phyloP scores from a whole-genome alignment of 148 eudicot genomes.

The Fallopia convolvulus region DNA sequence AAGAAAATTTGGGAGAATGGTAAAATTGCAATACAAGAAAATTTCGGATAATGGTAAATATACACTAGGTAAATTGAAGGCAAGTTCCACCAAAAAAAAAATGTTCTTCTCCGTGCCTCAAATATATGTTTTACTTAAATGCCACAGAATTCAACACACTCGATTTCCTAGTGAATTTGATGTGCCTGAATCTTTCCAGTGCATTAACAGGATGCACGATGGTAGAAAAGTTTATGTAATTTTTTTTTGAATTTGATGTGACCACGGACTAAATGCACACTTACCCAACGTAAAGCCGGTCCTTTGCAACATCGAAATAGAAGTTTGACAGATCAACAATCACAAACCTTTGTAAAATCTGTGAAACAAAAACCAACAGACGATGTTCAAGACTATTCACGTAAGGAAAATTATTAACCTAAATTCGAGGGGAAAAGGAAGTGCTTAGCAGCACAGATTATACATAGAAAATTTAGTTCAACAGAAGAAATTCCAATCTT shows the following conservation, averaged over 20 bases:
- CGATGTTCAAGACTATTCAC: not conserved
- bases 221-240: not conserved
- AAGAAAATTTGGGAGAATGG: not conserved
- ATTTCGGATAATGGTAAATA: too few species aligned
- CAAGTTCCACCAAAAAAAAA: too few species aligned
- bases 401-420: not conserved
- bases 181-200: not conserved
- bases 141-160: not conserved
- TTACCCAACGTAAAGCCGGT: conserved; percentile 95
- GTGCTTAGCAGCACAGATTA: not conserved
- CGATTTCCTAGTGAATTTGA: not conserved
- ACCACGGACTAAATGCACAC: not conserved
- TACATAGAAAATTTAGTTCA: not conserved
- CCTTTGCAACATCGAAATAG: conserved; percentile 92
- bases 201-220: not conserved
- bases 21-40: too few species aligned
- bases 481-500: not conserved
- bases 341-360: conserved; percentile 88
- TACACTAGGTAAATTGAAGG: not conserved
- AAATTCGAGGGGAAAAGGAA: not conserved
- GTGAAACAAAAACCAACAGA: conserved; percentile 15
- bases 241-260: not conserved
- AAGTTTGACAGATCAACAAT: conserved; percentile 97
- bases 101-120: not conserved
- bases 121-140: not conserved